These are phyloP conservation scores for Nemophila menziesii DNA, from an alignment of 257 asterid genomes.

Conservation along the genomic window DNA sequence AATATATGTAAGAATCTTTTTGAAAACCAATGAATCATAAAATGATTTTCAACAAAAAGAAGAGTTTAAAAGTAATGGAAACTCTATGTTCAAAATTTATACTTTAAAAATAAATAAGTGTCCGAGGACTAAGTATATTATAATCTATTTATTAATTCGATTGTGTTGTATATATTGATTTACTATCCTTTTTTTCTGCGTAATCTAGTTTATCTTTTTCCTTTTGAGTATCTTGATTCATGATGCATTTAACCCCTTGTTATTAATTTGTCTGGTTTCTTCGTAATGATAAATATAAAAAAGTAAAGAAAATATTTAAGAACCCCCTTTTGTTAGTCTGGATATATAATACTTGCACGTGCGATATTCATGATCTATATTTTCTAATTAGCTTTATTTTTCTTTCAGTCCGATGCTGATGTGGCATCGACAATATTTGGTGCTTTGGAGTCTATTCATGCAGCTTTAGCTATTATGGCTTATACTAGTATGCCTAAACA, in stretches of 20 bases:
- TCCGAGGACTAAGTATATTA: too few species aligned
- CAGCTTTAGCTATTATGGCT: slow-evolving; percentile 82
- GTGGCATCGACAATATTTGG: slow-evolving; percentile 58
- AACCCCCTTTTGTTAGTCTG: background rate
- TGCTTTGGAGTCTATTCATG: slow-evolving; percentile 89
- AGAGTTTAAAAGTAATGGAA: too few species aligned
- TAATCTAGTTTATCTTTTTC: too few species aligned
- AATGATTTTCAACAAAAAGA: too few species aligned
- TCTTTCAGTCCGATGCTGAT: slow-evolving; percentile 75
- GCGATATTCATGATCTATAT: background rate
- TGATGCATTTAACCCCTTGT: background rate
- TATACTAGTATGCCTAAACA: slow-evolving; percentile 83
- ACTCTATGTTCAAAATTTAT: too few species aligned
- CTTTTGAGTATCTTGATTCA: background rate
- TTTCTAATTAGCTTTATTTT: slow-evolving; percentile 12
- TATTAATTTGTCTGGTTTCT: background rate
- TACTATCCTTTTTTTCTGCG: too few species aligned
- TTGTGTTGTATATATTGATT: too few species aligned
- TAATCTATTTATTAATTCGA: too few species aligned
- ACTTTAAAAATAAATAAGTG: too few species aligned
- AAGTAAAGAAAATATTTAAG: background rate
- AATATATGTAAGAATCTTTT: too few species aligned
- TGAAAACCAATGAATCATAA: too few species aligned
- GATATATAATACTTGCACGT: background rate
- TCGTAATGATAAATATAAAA: background rate